Evolutionary conservation across 2,329 filamentous ascomycete genomes (phyloP).

Genomic region (Phaeoacremonium minimum): DNA sequence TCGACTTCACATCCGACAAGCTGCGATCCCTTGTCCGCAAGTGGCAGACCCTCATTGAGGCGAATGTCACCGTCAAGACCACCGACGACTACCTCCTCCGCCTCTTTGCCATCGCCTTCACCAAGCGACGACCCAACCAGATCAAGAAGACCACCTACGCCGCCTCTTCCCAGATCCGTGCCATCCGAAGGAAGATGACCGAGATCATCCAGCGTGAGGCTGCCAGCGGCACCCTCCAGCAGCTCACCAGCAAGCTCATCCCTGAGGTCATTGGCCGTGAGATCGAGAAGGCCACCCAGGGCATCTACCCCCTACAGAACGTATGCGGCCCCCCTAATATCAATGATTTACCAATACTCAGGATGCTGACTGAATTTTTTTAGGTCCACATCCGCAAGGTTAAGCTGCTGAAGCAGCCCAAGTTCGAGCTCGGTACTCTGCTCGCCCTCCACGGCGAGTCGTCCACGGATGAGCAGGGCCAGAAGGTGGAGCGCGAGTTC

Average conservation of each 20-base stretch:
- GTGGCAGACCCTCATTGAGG: slow-evolving; percentile 99
- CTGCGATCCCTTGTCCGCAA: slow-evolving; percentile 98
- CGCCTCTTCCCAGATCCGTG: slow-evolving; percentile 91
- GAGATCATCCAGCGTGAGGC: slow-evolving; percentile 99
- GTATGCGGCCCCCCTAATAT: slow-evolving; percentile 48
- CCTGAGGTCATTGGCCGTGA: slow-evolving; percentile 99
- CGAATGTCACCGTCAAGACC: slow-evolving; percentile 99
- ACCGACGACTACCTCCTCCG: slow-evolving; percentile 99
- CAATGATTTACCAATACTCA: not conserved
- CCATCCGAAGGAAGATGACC: slow-evolving; percentile 99
- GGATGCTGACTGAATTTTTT: slow-evolving; percentile 12
- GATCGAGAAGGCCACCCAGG: slow-evolving; percentile 99
- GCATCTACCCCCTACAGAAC: slow-evolving; percentile 99
- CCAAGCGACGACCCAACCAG: slow-evolving; percentile 98
- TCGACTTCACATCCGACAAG: slow-evolving; percentile 99
- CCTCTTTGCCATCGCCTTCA: slow-evolving; percentile 98
- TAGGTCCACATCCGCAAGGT: slow-evolving; percentile 99
- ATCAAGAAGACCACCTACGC: slow-evolving; percentile 99
- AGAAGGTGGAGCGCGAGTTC: slow-evolving; percentile 99
- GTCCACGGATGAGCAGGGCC: slow-evolving; percentile 88
- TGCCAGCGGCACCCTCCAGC: slow-evolving; percentile 85
- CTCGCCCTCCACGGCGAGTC: slow-evolving; percentile 98
- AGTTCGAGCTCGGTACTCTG: slow-evolving; percentile 97
- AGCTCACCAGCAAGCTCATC: slow-evolving; percentile 98
- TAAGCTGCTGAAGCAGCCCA: slow-evolving; percentile 97